Evolutionary conservation across 768 basidiomycete genomes (phyloP), one percentile per base, ranked within the genome.

Genomic region (Tephrocybe sp.): DNA sequence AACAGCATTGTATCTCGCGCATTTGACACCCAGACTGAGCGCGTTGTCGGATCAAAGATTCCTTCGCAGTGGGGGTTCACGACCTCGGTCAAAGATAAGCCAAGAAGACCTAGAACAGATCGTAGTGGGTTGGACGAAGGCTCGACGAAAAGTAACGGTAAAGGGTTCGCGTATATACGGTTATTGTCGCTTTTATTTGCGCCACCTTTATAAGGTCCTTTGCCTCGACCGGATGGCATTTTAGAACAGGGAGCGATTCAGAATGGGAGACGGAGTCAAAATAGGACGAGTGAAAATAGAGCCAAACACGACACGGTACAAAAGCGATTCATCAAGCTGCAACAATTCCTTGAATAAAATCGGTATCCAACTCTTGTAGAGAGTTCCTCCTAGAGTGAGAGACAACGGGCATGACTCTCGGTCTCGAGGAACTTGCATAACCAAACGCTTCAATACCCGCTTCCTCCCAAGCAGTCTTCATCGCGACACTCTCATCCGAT

Each of bases 11-110:
- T 82, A 62, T 93, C 82, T 19, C 67, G 74, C 22, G 72, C 66
- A 49, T 84, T 76, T 0, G 78, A 70, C 2, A 98, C 76, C 93
- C 93, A 97, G 8, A 97, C 88, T 0, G 90, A 91, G n/a, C 83
- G 82, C 13, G 94, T 93, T 2, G 77, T 60, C 5, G 78, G 68
- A 62, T 98, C 95, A 54, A 89, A 86, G 7, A 83, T 63, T 7
- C 91, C 94, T 55, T 82, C 78, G 58, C 84, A 88, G 33, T 83
- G 80, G 0, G 91, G 91, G 49, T 82, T 88, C 52, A 82, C 70
- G 15, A 88, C 65, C 46, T 77, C 71, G n/a, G 73, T 70, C n/a
- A 73, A 60, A n/a, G 79, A 76, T 31, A 85, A 66, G 15, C 84
- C 84, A 37, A 86, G 68, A 44, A 82, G 62, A 16, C 75, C 74